Percentiles rank a stretch among this genome's conserved stretches.
Evolutionary conservation across 331 rosid species (phyloP).

Genomic region (Arachis monticola): DNA sequence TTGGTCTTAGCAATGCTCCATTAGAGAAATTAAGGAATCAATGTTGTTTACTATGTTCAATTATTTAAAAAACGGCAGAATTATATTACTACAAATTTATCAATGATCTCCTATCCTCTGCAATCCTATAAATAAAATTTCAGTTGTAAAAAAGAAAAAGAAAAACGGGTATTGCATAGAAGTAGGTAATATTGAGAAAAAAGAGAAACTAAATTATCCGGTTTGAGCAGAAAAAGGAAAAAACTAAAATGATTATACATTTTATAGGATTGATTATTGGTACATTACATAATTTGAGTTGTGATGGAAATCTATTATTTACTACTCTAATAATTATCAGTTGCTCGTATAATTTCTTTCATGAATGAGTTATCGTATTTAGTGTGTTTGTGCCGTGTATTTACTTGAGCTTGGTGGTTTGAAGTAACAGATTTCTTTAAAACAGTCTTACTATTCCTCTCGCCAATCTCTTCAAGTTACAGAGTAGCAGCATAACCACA

Average conservation of each 20-base stretch:
- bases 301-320: slow-evolving; percentile 14
- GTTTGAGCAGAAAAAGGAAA: background rate
- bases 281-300: background rate
- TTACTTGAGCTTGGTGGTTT: slow-evolving; percentile 51
- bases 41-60: no score
- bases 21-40: no score
- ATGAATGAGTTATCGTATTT: slow-evolving; percentile 27
- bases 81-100: no score
- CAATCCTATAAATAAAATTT: no score
- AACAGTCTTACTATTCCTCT: slow-evolving; percentile 86
- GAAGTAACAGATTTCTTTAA: slow-evolving; percentile 73
- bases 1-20: background rate
- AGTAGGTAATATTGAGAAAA: background rate
- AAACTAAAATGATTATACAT: background rate
- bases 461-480: slow-evolving; percentile 55
- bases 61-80: no score
- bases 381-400: background rate
- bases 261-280: no score
- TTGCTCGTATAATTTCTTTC: slow-evolving; percentile 5
- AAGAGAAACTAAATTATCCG: background rate
- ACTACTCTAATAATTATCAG: slow-evolving; percentile 31
- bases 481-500: slow-evolving; percentile 49
- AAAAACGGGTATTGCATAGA: background rate
- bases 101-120: no score
- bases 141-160: no score